These are phyloP conservation scores for Theileria sp. DNA, from an alignment of 169 alveolate species.

Conservation along the genomic window DNA sequence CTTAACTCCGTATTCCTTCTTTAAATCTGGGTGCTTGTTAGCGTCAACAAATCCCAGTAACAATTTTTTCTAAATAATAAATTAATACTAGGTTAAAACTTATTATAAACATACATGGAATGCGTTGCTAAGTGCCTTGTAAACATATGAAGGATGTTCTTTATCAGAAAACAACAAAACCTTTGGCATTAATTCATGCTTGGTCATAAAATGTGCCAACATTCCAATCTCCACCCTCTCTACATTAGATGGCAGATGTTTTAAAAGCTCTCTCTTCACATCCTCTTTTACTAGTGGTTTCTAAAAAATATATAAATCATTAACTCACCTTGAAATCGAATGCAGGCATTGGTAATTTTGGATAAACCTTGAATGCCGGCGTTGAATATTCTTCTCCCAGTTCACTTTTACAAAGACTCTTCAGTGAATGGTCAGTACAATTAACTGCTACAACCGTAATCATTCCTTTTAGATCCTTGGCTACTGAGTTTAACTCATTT, in stretches of 20 bases:
- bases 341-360: constrained; percentile 73
- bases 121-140: constrained; percentile 72
- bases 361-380: constrained; percentile 67
- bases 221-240: constrained; percentile 64
- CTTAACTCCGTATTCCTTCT: constrained; percentile 83
- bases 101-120: constrained; percentile 47
- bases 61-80: constrained; percentile 47
- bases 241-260: constrained; percentile 70
- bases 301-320: not conserved
- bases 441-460: constrained; percentile 65
- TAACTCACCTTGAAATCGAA: constrained; percentile 58
- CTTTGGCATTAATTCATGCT: constrained; percentile 75
- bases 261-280: constrained; percentile 45
- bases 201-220: constrained; percentile 68
- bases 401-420: constrained; percentile 58
- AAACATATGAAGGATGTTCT: constrained; percentile 68
- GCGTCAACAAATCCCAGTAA: constrained; percentile 69
- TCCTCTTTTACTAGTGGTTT: constrained; percentile 33
- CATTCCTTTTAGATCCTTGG: constrained; percentile 72
- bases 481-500: constrained; percentile 63
- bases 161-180: constrained; percentile 71
- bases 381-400: constrained; percentile 62
- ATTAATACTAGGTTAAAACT: constrained; percentile 6
- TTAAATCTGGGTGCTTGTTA: constrained; percentile 73
- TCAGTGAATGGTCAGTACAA: constrained; percentile 56